Base-by-base conservation (phyloP, 2,329 filamentous ascomycete genomes). In the Lojkania enalia region DNA sequence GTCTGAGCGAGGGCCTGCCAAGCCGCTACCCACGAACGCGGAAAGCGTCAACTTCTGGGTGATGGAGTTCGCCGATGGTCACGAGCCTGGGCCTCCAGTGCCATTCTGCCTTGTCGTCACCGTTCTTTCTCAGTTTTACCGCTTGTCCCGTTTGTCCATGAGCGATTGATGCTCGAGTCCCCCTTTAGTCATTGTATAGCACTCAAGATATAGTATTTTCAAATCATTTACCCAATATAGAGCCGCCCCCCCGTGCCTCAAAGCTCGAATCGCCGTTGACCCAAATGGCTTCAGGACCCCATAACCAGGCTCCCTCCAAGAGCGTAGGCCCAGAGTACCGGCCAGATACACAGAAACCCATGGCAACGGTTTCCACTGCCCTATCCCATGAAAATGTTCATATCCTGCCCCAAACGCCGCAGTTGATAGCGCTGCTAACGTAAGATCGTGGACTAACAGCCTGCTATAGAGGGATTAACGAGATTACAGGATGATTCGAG, bases 351-450 rank as follows among this genome's bases (percentile, higher is more conserved):
- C 83, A 92, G 69, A 95, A 92, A 67, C 90, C 90, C 30, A 87
- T 81, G 46, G 90, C 90, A 11, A 97, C 91, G 2, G 87, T 97
- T 31, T 99, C 94, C 11, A 91, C 85, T 44, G 80, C 83, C 48
- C 84, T 96, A 29, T 74, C 83, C 33, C 86, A 90, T 63, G 85
- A 90, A 51, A 96, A 95, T 76, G 89, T 99, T 55, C 86, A 90
- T 67, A 87, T 95, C 54, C 78, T 99, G 35, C 82, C 88, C 20
- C 94, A 97, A 74, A 96, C 94, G 9, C 91, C 94, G 37, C 94
- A 99, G 77, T 82, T 99, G 55, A 99, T 99, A 74, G 91, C 94
- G 55, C 82, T 99, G 55, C 81, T 99, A 73, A 96, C 94, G 94
- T 96, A 84, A 79, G 90, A 83, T 35, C 39, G 23, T 39, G 39